These are phyloP conservation scores for Mycena citricolor DNA, from an alignment of 1,284 basidiomycete genomes.

Conservation along the genomic window DNA sequence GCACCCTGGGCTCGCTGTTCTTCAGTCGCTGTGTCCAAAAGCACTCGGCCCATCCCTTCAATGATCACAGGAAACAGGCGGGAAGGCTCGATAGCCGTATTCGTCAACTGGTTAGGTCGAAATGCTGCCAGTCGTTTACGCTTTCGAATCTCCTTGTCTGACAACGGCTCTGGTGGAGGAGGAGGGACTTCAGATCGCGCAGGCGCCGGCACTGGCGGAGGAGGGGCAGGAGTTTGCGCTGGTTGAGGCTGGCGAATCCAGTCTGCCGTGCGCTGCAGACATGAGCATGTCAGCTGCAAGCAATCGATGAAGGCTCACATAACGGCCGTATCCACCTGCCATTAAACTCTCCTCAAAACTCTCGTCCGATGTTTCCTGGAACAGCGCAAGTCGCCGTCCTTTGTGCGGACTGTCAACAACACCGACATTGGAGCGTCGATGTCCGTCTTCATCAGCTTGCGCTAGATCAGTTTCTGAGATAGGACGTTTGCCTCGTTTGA, in stretches of 20 bases:
- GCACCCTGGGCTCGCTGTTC: slow-evolving; percentile 29
- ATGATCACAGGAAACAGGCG: slow-evolving; percentile 60
- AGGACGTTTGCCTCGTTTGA: slow-evolving; percentile 55
- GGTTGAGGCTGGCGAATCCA: slow-evolving; percentile 54
- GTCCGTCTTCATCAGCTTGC: slow-evolving; percentile 33
- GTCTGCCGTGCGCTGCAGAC: slow-evolving; percentile 45
- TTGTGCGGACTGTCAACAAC: slow-evolving; percentile 67
- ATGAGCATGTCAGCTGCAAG: slow-evolving; percentile 2
- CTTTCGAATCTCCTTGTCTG: slow-evolving; percentile 63
- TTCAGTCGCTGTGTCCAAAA: slow-evolving; percentile 44
- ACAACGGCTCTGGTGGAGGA: slow-evolving; percentile 32
- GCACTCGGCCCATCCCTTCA: slow-evolving; percentile 64
- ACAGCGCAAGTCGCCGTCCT: slow-evolving; percentile 67
- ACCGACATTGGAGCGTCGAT: slow-evolving; percentile 44
- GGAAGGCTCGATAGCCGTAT: slow-evolving; percentile 25
- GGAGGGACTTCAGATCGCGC: slow-evolving; percentile 41
- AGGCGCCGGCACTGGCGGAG: slow-evolving; percentile 38
- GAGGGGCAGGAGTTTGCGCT: slow-evolving; percentile 34
- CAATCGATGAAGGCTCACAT: slow-evolving; percentile 41
- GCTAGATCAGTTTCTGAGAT: slow-evolving; percentile 37
- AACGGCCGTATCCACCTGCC: slow-evolving; percentile 73
- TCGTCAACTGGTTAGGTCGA: slow-evolving; percentile 28
- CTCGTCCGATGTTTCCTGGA: slow-evolving; percentile 78
- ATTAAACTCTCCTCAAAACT: slow-evolving; percentile 79
- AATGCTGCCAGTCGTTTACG: slow-evolving; percentile 66